Percentiles rank a stretch among this genome's conserved stretches.
Evolutionary conservation across 1,284 basidiomycete species (phyloP).

Genomic region (Boletus mariae): DNA sequence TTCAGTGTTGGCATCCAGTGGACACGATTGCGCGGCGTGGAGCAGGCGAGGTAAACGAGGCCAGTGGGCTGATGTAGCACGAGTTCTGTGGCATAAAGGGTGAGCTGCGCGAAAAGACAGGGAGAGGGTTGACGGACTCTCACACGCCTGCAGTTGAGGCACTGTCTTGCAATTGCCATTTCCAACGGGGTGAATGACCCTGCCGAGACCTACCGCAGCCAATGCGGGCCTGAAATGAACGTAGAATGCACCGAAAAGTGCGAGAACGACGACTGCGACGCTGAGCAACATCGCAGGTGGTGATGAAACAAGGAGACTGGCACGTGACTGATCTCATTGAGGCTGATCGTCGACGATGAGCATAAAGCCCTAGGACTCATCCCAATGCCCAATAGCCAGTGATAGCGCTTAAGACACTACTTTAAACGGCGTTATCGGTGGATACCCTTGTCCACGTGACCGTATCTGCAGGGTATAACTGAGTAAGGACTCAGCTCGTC

Average conservation of each 20-base stretch:
- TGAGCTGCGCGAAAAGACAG: neutral
- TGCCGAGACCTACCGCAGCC: constrained; percentile 40
- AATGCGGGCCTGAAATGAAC: constrained; percentile 42
- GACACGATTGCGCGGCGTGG: constrained; percentile 45
- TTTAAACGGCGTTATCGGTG: neutral
- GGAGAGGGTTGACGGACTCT: constrained; percentile 44
- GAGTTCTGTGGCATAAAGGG: constrained; percentile 40
- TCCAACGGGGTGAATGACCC: constrained; percentile 41
- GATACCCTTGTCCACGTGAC: neutral
- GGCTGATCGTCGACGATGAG: no score
- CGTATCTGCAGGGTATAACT: neutral
- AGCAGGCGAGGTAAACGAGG: constrained; percentile 69
- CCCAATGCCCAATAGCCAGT: no score
- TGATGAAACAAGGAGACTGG: neutral
- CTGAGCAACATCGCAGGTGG: constrained; percentile 3
- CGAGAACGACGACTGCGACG: constrained; percentile 29
- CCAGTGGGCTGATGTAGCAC: constrained; percentile 55
- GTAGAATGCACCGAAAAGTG: constrained; percentile 33
- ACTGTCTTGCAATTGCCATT: constrained; percentile 47
- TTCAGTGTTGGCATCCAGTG: constrained; percentile 54
- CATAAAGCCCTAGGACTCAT: no score
- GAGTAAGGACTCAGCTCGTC: neutral
- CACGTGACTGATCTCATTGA: neutral
- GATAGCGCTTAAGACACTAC: no score
- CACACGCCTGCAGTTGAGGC: constrained; percentile 58